Conservation (phyloP, 2,329 filamentous ascomycete species). For the Cladophialophora bantiana region DNA sequence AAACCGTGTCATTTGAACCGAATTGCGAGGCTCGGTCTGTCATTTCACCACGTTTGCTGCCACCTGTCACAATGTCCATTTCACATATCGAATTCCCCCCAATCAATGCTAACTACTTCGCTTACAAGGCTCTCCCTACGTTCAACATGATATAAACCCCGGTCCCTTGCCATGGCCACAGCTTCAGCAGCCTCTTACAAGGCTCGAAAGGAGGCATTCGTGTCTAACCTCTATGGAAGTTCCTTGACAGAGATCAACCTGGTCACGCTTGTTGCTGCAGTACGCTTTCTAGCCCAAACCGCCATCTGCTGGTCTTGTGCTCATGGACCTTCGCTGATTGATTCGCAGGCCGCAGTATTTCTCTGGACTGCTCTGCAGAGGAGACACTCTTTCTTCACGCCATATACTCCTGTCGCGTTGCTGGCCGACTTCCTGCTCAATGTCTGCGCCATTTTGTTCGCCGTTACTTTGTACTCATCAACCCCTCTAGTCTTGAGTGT, state of each 20-base stretch:
- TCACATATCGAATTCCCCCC: background rate
- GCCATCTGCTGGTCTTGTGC: background rate
- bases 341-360: conserved; percentile 73
- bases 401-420: conserved; percentile 72
- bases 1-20: background rate
- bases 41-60: background rate
- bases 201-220: conserved; percentile 90
- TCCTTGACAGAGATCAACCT: conserved; percentile 83
- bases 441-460: conserved; percentile 79
- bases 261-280: conserved; percentile 84
- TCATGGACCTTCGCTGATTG: conserved; percentile 16
- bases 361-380: conserved; percentile 90
- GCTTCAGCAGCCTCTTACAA: conserved; percentile 71
- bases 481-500: conserved; percentile 75
- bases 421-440: conserved; percentile 87
- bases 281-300: conserved; percentile 51
- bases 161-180: conserved; percentile 36
- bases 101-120: background rate
- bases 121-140: background rate
- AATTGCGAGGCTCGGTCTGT: background rate
- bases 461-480: conserved; percentile 82
- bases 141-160: background rate
- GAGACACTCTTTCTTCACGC: conserved; percentile 81
- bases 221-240: conserved; percentile 87
- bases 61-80: background rate